Percentiles rank a stretch among this genome's conserved stretches.
phyloP scores from a whole-genome alignment of 129 eudicot genomes.

The Flaveria linearis region DNA sequence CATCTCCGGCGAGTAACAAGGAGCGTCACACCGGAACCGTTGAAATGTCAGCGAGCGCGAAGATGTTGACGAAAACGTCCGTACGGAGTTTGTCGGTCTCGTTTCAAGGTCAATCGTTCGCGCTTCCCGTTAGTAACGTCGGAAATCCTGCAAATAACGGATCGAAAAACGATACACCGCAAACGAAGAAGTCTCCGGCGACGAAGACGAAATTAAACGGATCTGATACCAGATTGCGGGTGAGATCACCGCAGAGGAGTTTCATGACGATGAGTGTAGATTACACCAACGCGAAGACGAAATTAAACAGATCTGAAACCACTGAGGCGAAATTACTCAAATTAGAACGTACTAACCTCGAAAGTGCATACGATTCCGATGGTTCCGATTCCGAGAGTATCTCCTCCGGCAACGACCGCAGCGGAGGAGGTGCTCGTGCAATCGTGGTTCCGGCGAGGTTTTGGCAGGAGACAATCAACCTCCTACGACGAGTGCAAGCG shows the following conservation, averaged over 20 bases:
- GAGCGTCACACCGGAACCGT: constrained; percentile 36
- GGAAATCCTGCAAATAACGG: constrained; percentile 10
- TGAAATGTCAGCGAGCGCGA: constrained; percentile 46
- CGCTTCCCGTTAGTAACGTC: constrained; percentile 46
- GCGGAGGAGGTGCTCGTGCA: constrained; percentile 51
- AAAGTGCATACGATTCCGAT: constrained; percentile 21
- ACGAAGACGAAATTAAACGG: constrained; percentile 30
- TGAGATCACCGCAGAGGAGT: constrained; percentile 40
- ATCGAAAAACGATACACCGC: constrained; percentile 44
- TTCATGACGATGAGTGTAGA: constrained; percentile 62
- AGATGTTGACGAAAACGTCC: constrained; percentile 46
- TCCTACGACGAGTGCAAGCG: constrained; percentile 43
- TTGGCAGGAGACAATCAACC: constrained; percentile 60
- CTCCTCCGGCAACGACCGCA: constrained; percentile 46
- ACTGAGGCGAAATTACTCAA: constrained; percentile 19
- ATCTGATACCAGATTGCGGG: constrained; percentile 45
- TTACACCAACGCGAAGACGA: constrained; percentile 41
- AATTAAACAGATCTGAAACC: constrained; percentile 43
- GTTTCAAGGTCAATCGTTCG: constrained; percentile 79
- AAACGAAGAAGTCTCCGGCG: constrained; percentile 39
- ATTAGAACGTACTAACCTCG: constrained; percentile 17
- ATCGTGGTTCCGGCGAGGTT: constrained; percentile 64
- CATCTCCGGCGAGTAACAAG: constrained; percentile 17
- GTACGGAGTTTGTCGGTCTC: constrained; percentile 75
- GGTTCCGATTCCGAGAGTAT: constrained; percentile 48